Percentiles rank a stretch among this genome's conserved stretches.
Conservation (phyloP, 371 early-diverging fungal genomes). For the Rhizopus arrhizus region DNA sequence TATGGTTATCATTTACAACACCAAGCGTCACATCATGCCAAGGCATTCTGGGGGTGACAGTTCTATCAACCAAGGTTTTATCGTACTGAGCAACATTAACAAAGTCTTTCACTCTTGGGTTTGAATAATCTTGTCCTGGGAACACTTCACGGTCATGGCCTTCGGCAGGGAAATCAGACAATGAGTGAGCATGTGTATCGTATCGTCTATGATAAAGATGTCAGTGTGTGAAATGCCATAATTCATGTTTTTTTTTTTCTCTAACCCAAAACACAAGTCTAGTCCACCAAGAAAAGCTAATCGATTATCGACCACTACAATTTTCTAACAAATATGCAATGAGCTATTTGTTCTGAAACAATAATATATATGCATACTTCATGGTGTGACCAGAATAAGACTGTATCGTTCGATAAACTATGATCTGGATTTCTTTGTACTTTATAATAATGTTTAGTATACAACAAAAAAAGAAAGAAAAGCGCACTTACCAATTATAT, state of each 20-base stretch:
- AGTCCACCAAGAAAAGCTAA: conserved; percentile 91
- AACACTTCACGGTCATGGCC: conserved; percentile 55
- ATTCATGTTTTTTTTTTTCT: not conserved
- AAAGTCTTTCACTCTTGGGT: conserved; percentile 92
- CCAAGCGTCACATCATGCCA: conserved; percentile 94
- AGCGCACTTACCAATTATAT: conserved; percentile 64
- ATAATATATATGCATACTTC: conserved; percentile 35
- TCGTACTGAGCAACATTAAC: conserved; percentile 62
- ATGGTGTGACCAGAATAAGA: conserved; percentile 81
- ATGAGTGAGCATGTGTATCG: conserved; percentile 79
- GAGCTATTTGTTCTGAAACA: not conserved
- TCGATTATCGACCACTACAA: conserved; percentile 81
- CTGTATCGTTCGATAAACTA: conserved; percentile 60
- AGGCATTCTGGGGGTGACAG: conserved; percentile 80
- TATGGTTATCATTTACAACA: conserved; percentile 43
- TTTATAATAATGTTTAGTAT: conserved; percentile 4
- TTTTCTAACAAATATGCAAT: conserved; percentile 63
- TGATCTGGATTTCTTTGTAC: conserved; percentile 90
- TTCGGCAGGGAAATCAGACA: conserved; percentile 72
- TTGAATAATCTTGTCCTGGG: conserved; percentile 91
- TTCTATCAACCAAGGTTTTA: conserved; percentile 61
- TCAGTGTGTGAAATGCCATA: not conserved
- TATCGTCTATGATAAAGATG: conserved; percentile 62
- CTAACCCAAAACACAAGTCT: conserved; percentile 83
- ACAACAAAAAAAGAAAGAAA: conserved; percentile 32